A percentile compares a stretch with the other conserved stretches of the same genome.
phyloP scores from a whole-genome alignment of 495 filamentous ascomycete species.

The Patellaria atrata region DNA sequence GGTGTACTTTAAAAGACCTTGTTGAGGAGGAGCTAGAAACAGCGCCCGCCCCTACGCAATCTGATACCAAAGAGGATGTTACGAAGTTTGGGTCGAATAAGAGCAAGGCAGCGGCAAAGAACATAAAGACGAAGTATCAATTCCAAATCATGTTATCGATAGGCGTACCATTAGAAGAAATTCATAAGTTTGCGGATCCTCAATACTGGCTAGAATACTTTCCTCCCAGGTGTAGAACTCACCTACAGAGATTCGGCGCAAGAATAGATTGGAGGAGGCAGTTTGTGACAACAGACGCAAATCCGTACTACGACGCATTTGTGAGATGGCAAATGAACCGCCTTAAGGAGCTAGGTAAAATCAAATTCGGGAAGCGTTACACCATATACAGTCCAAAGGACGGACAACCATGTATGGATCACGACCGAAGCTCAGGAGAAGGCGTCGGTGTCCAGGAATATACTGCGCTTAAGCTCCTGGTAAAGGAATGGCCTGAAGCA shows the following conservation, averaged over 20 bases:
- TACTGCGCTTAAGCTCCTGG: conserved; percentile 75
- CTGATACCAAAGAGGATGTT: conserved; percentile 52
- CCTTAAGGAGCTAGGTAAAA: conserved; percentile 77
- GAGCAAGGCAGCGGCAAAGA: conserved; percentile 83
- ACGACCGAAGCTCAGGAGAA: conserved; percentile 85
- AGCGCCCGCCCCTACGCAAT: conserved; percentile 42
- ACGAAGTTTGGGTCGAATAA: conserved; percentile 91
- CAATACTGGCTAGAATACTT: conserved; percentile 80
- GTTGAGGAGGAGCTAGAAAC: conserved; percentile 41
- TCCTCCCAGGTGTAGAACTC: conserved; percentile 61
- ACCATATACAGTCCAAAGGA: conserved; percentile 95
- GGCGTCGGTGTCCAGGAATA: conserved; percentile 86
- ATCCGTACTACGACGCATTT: conserved; percentile 94
- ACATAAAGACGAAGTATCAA: conserved; percentile 78
- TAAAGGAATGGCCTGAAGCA: conserved; percentile 71
- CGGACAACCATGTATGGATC: conserved; percentile 95
- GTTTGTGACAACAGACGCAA: conserved; percentile 91
- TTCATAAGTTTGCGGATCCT: conserved; percentile 82
- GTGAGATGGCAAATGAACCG: conserved; percentile 97
- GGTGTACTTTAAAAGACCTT: conserved; percentile 33
- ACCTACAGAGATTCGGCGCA: conserved; percentile 71
- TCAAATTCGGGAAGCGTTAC: conserved; percentile 86
- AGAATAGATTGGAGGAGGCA: conserved; percentile 85
- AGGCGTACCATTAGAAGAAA: conserved; percentile 71
- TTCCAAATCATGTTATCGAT: conserved; percentile 81